These are phyloP conservation scores for Emmonsia crescens DNA, from an alignment of 2,329 filamentous ascomycete species.

Conservation along the genomic window DNA sequence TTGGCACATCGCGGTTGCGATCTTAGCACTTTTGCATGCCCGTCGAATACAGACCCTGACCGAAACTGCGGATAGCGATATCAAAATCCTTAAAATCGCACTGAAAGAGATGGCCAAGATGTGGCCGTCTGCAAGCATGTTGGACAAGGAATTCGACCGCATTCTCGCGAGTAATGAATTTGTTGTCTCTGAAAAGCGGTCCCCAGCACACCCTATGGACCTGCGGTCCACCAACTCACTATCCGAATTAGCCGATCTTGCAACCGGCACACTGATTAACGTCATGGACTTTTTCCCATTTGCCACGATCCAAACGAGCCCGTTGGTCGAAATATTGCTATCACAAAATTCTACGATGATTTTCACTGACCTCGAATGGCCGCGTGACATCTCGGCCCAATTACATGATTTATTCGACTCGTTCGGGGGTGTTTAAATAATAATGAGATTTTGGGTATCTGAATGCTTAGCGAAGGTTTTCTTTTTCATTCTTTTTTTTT, in stretches of 20 bases:
- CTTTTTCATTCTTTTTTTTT: background rate
- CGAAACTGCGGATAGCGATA: conserved; percentile 23
- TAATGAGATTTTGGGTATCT: background rate
- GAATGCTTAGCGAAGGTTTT: background rate
- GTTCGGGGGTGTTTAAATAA: conserved; percentile 1
- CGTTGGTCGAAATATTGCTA: conserved; percentile 20
- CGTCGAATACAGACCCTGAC: conserved; percentile 23
- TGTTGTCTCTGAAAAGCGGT: conserved; percentile 5
- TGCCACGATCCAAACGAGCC: conserved; percentile 22
- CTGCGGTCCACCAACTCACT: conserved; percentile 9
- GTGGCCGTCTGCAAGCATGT: conserved; percentile 30
- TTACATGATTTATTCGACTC: conserved; percentile 1
- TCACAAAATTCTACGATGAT: conserved; percentile 7
- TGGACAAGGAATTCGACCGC: conserved; percentile 24
- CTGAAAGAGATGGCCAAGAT: conserved; percentile 25
- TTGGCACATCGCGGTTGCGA: conserved; percentile 35
- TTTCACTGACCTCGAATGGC: conserved; percentile 6
- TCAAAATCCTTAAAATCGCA: conserved; percentile 24
- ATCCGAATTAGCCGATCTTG: conserved; percentile 6
- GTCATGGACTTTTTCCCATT: conserved; percentile 29
- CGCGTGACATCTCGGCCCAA: conserved; percentile 1
- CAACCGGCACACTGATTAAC: conserved; percentile 17
- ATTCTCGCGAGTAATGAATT: conserved; percentile 12
- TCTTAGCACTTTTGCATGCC: conserved; percentile 33
- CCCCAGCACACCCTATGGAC: conserved; percentile 11